Evolutionary conservation across 805 yeast genomes (phyloP).

Genomic region (Lipomyces mesembrius): DNA sequence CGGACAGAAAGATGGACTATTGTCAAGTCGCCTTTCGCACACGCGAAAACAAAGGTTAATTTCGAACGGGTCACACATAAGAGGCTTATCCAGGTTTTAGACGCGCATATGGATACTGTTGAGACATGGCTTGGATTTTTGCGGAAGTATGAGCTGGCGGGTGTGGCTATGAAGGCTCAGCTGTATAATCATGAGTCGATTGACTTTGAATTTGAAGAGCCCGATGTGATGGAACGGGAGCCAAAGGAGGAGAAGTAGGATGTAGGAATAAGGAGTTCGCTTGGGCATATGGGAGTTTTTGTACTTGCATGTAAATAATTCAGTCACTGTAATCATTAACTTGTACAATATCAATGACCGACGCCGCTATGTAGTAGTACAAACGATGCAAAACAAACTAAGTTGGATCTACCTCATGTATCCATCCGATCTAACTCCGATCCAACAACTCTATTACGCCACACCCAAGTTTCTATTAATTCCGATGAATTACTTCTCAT

Average conservation of each 20-base stretch:
- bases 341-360: not conserved
- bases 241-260: conserved; percentile 1
- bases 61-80: conserved; percentile 85
- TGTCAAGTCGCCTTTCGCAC: conserved; percentile 88
- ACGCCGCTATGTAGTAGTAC: not conserved
- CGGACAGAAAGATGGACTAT: conserved; percentile 91
- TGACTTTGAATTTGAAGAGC: conserved; percentile 12
- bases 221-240: conserved; percentile 2
- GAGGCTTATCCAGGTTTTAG: conserved; percentile 75
- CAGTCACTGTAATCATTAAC: not conserved
- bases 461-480: not conserved
- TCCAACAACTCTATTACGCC: conserved; percentile 1
- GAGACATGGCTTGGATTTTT: conserved; percentile 81
- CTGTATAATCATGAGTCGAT: conserved; percentile 49
- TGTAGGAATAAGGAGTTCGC: not conserved
- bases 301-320: conserved; percentile 2
- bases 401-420: not conserved
- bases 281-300: conserved; percentile 3
- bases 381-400: not conserved
- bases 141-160: conserved; percentile 74
- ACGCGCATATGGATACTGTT: conserved; percentile 80
- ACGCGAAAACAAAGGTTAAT: conserved; percentile 92
- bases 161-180: conserved; percentile 81
- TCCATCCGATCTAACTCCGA: not conserved
- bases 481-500: conserved; percentile 17